Conservation (phyloP, 805 yeast species). For the Lipomyces mesembrius region DNA sequence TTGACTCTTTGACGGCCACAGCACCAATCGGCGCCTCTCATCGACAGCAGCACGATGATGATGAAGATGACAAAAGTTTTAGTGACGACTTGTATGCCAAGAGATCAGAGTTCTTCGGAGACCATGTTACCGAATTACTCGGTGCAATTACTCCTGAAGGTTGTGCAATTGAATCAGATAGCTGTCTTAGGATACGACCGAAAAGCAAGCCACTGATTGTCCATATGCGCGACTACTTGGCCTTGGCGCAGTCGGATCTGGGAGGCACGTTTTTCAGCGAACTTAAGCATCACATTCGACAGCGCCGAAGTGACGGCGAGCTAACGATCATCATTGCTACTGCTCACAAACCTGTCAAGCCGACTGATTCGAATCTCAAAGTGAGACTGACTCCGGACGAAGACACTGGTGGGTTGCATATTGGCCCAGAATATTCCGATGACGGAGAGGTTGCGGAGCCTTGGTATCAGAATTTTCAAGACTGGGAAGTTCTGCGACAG, state of each 20-base stretch:
- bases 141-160: neutral
- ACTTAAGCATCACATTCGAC: constrained; percentile 23
- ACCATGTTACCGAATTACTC: neutral
- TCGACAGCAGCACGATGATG: neutral
- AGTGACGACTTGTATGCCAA: neutral
- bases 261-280: constrained; percentile 27
- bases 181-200: neutral
- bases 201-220: constrained; percentile 20
- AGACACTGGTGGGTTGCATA: neutral
- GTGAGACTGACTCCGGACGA: neutral
- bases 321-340: constrained; percentile 26
- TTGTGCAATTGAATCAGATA: constrained; percentile 1
- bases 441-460: neutral
- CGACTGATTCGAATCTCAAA: neutral
- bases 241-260: constrained; percentile 15
- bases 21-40: neutral
- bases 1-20: neutral
- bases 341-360: constrained; percentile 11
- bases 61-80: neutral
- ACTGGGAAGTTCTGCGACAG: constrained; percentile 9
- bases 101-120: constrained; percentile 1
- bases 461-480: constrained; percentile 1
- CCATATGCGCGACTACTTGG: constrained; percentile 24
- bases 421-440: neutral
- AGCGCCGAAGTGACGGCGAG: constrained; percentile 16